Evolutionary conservation across 2,329 filamentous ascomycete species (phyloP), one percentile per base, ranked within the genome.

Genomic region (Chrysoporthe deuterocubensis): DNA sequence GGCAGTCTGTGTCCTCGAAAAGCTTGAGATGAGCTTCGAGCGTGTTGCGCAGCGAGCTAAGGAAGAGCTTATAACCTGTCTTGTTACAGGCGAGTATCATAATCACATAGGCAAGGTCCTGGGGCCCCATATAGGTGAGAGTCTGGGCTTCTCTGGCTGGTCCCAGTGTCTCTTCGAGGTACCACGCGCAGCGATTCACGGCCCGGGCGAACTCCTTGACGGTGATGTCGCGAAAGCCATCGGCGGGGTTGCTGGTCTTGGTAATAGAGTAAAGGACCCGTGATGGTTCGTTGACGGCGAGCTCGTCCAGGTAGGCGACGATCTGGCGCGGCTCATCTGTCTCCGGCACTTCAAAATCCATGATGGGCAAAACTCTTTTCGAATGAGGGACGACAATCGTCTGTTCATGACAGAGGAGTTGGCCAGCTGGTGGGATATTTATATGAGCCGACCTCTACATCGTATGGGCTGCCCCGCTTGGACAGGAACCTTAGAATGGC

Each of bases 21-120:
- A 75, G 71, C 32, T 52, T 67, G 42, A 74, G 56, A 32, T 75
- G 70, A 1, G 71, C 71, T 43, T 74, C 71, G 9, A 74, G 62
- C 6, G 71, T 71, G 46, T 76, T 75, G 11, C 73, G 68, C 44
- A 71, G 71, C 8, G 74, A 75, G 62, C 65, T 71, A 8, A 75
- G 63, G 16, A 76, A 67, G 42, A 75, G 74, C 48, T 76, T 78
- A 62, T 81, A 78, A 14, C 80, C 79, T 21, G 78, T 76, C 70
- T 81, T 81, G 66, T 77, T 77, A 46, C 67, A 76, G 13, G 79
- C 79, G n/a, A 80, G 69, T 4, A 65, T 16, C 16, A 77, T 63
- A 57, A 81, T 75, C 37, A 70, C 75, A 59, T 78, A 75, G n/a
- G 75, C 73, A 18, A 78, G 64, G 67, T 81, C 79, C 61, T 75